phyloP scores from a whole-genome alignment of 2,329 filamentous ascomycete genomes.

The Pseudogymnoascus sp. region DNA sequence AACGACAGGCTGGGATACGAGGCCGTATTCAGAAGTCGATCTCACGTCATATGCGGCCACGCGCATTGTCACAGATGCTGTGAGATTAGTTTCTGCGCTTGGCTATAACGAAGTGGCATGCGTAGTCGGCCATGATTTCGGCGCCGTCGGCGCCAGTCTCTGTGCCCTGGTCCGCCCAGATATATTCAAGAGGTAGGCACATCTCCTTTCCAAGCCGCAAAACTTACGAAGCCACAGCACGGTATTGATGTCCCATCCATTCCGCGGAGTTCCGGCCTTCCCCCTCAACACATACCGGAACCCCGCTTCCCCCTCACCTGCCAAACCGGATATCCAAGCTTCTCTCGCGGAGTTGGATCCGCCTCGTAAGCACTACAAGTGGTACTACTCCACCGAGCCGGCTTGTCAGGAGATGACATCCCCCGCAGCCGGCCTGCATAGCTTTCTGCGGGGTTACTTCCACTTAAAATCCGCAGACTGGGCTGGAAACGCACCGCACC shows the following conservation, averaged over 20 bases:
- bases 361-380: conserved; percentile 62
- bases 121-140: conserved; percentile 60
- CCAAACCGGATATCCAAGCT: conserved; percentile 40
- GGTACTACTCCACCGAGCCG: conserved; percentile 47
- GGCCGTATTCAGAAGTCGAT: conserved; percentile 42
- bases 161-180: conserved; percentile 55
- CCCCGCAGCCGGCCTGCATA: conserved; percentile 43
- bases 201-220: neutral
- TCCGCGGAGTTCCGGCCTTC: conserved; percentile 42
- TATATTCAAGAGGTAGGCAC: conserved; percentile 44
- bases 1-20: conserved; percentile 51
- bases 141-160: conserved; percentile 50
- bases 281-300: conserved; percentile 38
- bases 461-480: conserved; percentile 57
- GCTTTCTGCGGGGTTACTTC: conserved; percentile 58
- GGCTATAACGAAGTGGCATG: conserved; percentile 49
- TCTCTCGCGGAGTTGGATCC: conserved; percentile 42
- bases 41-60: conserved; percentile 48
- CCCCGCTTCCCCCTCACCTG: conserved; percentile 16
- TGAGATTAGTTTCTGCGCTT: conserved; percentile 51
- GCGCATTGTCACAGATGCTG: conserved; percentile 51
- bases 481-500: conserved; percentile 43
- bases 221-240: conserved; percentile 27
- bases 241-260: conserved; percentile 57
- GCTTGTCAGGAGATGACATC: conserved; percentile 40